These are phyloP conservation scores for Colletotrichum melonis DNA, from an alignment of 2,329 filamentous ascomycete genomes.

Conservation along the genomic window DNA sequence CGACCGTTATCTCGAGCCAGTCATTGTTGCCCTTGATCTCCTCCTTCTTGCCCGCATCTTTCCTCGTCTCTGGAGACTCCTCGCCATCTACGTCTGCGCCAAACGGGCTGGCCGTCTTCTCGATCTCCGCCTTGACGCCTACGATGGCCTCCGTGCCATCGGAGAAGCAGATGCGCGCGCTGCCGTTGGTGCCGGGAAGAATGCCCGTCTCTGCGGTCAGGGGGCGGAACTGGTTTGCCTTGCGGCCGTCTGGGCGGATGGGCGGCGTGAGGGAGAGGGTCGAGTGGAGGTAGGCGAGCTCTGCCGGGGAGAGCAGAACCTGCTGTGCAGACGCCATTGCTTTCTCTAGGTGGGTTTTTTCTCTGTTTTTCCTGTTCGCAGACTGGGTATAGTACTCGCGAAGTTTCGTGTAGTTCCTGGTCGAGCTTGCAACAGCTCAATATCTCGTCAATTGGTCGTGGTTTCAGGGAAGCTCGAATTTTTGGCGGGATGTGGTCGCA, in stretches of 20 bases:
- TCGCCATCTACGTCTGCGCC: slow-evolving; percentile 50
- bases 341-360: not conserved
- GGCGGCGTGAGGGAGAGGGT: slow-evolving; percentile 85
- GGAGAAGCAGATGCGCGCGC: slow-evolving; percentile 91
- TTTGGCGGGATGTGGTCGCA: slow-evolving; percentile 15
- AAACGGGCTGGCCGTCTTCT: slow-evolving; percentile 66
- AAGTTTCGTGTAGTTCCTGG: not conserved
- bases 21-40: slow-evolving; percentile 63
- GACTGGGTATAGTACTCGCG: not conserved
- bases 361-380: not conserved
- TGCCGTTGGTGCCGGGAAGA: slow-evolving; percentile 89
- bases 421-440: not conserved
- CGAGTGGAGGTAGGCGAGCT: slow-evolving; percentile 93
- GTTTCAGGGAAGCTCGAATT: not conserved
- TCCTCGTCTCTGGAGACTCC: slow-evolving; percentile 46
- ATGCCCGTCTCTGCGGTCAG: slow-evolving; percentile 91
- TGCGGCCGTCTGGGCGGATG: slow-evolving; percentile 88
- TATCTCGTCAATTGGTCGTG: not conserved
- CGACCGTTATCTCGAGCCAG: slow-evolving; percentile 92
- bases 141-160: slow-evolving; percentile 97
- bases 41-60: slow-evolving; percentile 42
- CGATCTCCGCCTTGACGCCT: slow-evolving; percentile 94
- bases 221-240: slow-evolving; percentile 88
- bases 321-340: slow-evolving; percentile 58
- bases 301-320: slow-evolving; percentile 89